These are phyloP conservation scores for Neofusicoccum ribis DNA, from an alignment of 2,329 filamentous ascomycete species.

Conservation along the genomic window DNA sequence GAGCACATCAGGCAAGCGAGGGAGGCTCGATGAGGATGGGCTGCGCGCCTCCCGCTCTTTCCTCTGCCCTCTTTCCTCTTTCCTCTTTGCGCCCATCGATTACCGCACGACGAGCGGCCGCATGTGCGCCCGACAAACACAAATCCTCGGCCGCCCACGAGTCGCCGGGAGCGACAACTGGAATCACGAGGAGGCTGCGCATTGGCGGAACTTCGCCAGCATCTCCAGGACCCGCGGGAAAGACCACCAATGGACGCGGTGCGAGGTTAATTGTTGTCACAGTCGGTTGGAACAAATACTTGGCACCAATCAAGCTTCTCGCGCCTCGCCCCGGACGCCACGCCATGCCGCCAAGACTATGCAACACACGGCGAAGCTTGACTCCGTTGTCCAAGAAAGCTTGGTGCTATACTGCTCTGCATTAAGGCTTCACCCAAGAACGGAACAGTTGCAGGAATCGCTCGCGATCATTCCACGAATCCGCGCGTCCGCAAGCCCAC, in stretches of 20 bases:
- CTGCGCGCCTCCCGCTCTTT: too few relatives aligned
- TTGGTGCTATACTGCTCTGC: neutral
- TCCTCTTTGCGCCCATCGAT: too few relatives aligned
- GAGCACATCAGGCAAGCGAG: too few relatives aligned
- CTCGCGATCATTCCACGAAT: neutral
- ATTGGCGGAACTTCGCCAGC: neutral
- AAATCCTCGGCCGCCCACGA: neutral
- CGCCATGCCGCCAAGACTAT: neutral
- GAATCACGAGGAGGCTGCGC: neutral
- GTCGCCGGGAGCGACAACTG: neutral
- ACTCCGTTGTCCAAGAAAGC: slow-evolving; percentile 1
- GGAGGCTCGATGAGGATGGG: too few relatives aligned
- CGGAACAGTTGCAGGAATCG: neutral
- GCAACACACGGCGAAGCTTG: neutral
- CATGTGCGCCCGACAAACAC: neutral
- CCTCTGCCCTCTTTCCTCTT: too few relatives aligned
- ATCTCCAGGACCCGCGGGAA: neutral
- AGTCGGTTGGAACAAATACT: too few relatives aligned
- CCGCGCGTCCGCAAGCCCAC: neutral
- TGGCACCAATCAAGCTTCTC: neutral
- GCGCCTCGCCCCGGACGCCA: too few relatives aligned
- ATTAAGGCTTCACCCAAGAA: neutral
- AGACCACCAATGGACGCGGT: neutral
- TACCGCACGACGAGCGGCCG: neutral
- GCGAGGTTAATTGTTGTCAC: too few relatives aligned